Conservation (phyloP, 805 yeast species). For the Wickerhamiella alocasiicola region DNA sequence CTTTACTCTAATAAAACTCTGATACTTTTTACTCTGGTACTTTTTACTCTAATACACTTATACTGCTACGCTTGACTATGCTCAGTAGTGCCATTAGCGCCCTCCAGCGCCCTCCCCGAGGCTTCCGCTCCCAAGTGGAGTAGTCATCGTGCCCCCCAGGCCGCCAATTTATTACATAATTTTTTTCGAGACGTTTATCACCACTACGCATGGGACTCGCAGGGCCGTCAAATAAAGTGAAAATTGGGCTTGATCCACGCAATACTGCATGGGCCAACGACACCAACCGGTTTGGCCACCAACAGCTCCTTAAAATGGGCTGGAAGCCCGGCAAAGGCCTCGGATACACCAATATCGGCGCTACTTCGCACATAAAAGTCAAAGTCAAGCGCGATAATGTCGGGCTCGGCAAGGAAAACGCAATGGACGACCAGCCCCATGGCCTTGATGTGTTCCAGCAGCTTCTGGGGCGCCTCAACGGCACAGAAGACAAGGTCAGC, state of each 20-base stretch:
- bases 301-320: slow-evolving; percentile 68
- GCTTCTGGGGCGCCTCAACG: slow-evolving; percentile 77
- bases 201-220: slow-evolving; percentile 33
- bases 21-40: too few relatives aligned
- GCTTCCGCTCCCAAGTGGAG: too few relatives aligned
- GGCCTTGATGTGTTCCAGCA: slow-evolving; percentile 91
- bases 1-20: too few relatives aligned
- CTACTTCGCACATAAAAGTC: slow-evolving; percentile 56
- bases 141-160: too few relatives aligned
- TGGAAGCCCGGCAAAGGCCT: slow-evolving; percentile 90
- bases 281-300: slow-evolving; percentile 63
- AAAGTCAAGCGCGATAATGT: slow-evolving; percentile 65
- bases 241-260: slow-evolving; percentile 86
- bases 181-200: slow-evolving; percentile 1
- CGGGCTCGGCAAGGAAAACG: slow-evolving; percentile 81
- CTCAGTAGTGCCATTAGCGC: too few relatives aligned
- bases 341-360: slow-evolving; percentile 46
- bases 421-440: slow-evolving; percentile 58
- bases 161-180: slow-evolving; percentile 2
- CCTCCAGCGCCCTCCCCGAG: too few relatives aligned
- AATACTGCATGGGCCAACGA: slow-evolving; percentile 89
- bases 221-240: slow-evolving; percentile 64
- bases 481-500: slow-evolving; percentile 35
- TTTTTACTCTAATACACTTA: too few relatives aligned
- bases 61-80: too few relatives aligned